phyloP scores from a whole-genome alignment of 2,329 filamentous ascomycete species.

The Paraphaeosphaeria minitans region DNA sequence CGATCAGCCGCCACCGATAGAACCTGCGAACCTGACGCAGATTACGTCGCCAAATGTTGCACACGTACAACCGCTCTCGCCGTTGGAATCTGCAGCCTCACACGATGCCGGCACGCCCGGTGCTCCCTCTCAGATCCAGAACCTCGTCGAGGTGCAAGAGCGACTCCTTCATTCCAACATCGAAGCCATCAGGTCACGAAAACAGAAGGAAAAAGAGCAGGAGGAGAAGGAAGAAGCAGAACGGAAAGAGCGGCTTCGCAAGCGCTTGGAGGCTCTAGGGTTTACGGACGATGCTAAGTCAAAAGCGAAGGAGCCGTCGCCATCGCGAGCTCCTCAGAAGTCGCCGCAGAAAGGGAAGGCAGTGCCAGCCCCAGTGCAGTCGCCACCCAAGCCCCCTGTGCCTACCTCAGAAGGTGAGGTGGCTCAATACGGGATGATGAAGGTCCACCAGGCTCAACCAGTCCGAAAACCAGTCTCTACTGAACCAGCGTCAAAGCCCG shows the following conservation, averaged over 20 bases:
- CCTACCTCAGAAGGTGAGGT: constrained; percentile 62
- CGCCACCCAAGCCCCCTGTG: constrained; percentile 63
- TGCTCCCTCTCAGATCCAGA: constrained; percentile 58
- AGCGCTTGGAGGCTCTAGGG: constrained; percentile 73
- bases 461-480: constrained; percentile 44
- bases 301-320: constrained; percentile 45
- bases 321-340: constrained; percentile 39
- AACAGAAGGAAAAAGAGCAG: constrained; percentile 60
- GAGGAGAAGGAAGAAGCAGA: constrained; percentile 76
- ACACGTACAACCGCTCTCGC: constrained; percentile 42
- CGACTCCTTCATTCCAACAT: constrained; percentile 72
- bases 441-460: constrained; percentile 62
- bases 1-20: constrained; percentile 70
- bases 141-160: constrained; percentile 68
- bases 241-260: constrained; percentile 70
- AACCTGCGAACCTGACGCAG: constrained; percentile 27
- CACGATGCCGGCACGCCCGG: constrained; percentile 36
- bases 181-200: constrained; percentile 70
- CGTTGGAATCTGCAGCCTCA: constrained; percentile 41
- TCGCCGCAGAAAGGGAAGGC: constrained; percentile 54
- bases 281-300: constrained; percentile 52
- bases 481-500: constrained; percentile 23
- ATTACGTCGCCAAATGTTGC: constrained; percentile 35
- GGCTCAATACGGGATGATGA: constrained; percentile 67
- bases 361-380: constrained; percentile 41